These are phyloP conservation scores for Cryptococcus neoformans DNA, from an alignment of 1,284 basidiomycete species.

Conservation along the genomic window DNA sequence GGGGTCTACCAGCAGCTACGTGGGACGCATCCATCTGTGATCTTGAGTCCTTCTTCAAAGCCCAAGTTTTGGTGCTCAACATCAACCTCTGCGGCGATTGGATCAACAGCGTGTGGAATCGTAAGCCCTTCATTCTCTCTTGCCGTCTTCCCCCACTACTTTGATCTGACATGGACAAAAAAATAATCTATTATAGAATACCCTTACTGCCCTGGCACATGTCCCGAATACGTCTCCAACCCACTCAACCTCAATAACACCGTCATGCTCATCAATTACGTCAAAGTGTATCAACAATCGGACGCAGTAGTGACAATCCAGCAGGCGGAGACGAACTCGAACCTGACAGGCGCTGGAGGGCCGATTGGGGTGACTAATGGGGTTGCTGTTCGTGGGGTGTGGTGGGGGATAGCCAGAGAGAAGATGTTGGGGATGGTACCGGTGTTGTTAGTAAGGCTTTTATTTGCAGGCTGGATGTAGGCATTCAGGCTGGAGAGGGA, in stretches of 20 bases:
- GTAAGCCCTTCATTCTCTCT: constrained; percentile 15
- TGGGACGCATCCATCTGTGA: constrained; percentile 64
- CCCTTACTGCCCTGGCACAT: constrained; percentile 67
- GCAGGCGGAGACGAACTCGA: constrained; percentile 22
- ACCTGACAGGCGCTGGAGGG: constrained; percentile 32
- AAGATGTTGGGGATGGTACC: no score
- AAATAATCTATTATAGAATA: constrained; percentile 17
- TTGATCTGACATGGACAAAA: background rate
- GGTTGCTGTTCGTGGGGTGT: background rate
- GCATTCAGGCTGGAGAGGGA: no score
- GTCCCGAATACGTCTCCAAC: constrained; percentile 62
- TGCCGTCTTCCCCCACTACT: background rate
- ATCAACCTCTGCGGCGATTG: constrained; percentile 59
- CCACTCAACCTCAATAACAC: constrained; percentile 48
- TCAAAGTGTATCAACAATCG: constrained; percentile 40
- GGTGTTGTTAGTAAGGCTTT: no score
- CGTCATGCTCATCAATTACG: constrained; percentile 45
- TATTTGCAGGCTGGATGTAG: no score
- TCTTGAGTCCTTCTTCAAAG: constrained; percentile 62
- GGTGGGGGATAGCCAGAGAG: no score
- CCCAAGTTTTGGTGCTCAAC: constrained; percentile 67
- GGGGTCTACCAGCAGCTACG: constrained; percentile 63
- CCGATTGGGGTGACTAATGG: constrained; percentile 3
- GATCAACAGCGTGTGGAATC: constrained; percentile 58
- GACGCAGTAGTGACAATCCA: constrained; percentile 7